Base-by-base conservation (phyloP, 129 eudicot species). In the Deinandra increscens region DNA sequence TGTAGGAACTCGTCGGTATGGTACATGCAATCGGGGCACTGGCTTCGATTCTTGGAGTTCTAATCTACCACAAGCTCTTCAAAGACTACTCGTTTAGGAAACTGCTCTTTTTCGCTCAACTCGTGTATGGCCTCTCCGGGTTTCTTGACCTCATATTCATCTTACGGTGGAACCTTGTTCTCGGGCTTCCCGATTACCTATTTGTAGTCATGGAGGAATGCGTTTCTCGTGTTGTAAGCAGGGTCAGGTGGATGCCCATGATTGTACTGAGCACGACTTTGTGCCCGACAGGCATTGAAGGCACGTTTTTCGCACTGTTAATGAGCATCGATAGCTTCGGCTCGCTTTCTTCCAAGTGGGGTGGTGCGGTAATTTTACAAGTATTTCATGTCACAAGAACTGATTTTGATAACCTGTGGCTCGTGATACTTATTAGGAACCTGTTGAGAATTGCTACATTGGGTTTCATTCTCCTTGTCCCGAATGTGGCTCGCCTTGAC, bases 231-330 rank as follows among this genome's bases (percentile, higher is more conserved):
- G 74, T 87, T 10, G 77, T 87, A 17, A 6, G 45, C 7, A 50
- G 85, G 20, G 61, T 87, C 34, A 51, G 86, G 33, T 87, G 89
- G 89, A 87, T 87, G 85, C 93, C 89, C 3, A 81, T 87, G 86
- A 54, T 84, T 6, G 89, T 87, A 2, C 39, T 81, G 42, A 87
- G 85, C 81, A 78, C 87, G 9, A 73, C 75, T 44, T 83, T 87
- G 12, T 87, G 89, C 53, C 89, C 89, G 14, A 14, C 74, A 15
- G 93, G 89, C 4, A 84, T 87, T 14, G 93, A 87, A 64, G 93
- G 89, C 38, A 87, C 94, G 0, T 87, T 87, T 45, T 87, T 87
- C 12, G 94, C 94, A 11, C 62, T 87, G 7, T 48, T 87, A 43
- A 87, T 84, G 94, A 79, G 87, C 78, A 87, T 87, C 1, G 89